Conservation (phyloP, 192 early-diverging fungal species). For the Backusella macrospora region DNA sequence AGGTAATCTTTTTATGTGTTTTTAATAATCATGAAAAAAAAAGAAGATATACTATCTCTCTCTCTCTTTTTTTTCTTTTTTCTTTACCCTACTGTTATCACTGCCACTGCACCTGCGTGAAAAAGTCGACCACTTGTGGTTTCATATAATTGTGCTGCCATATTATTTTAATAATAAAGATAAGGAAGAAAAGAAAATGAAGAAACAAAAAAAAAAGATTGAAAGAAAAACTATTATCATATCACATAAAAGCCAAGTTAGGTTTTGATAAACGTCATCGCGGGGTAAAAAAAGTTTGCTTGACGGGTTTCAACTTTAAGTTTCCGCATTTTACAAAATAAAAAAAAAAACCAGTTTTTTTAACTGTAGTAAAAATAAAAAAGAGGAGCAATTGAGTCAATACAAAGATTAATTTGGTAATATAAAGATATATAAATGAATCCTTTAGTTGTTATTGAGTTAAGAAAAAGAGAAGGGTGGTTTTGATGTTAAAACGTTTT, state of each 20-base stretch:
- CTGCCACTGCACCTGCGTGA: conserved; percentile 77
- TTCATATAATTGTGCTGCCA: conserved; percentile 77
- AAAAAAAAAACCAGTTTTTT: background rate
- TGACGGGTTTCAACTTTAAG: background rate
- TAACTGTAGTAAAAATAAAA: background rate
- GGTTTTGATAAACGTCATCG: background rate
- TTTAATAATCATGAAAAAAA: background rate
- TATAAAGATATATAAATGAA: too few species aligned
- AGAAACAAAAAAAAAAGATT: background rate
- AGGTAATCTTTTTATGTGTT: conserved; percentile 58
- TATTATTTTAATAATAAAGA: conserved; percentile 2
- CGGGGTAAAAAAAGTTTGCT: background rate
- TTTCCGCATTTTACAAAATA: background rate
- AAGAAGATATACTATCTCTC: background rate
- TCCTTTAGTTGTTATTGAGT: too few species aligned
- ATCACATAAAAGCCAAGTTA: background rate
- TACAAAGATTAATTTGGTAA: too few species aligned
- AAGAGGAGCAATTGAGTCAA: background rate
- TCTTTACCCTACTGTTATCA: conserved; percentile 73
- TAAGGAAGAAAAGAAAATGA: background rate
- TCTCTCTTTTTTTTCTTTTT: background rate
- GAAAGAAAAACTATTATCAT: background rate
- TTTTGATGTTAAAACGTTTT: too few species aligned
- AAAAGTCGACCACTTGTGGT: conserved; percentile 77
- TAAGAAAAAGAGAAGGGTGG: too few species aligned